Percentiles rank a stretch among this genome's conserved stretches.
Conservation (phyloP, 208 protist species). For the Trichomonas gallinae region DNA sequence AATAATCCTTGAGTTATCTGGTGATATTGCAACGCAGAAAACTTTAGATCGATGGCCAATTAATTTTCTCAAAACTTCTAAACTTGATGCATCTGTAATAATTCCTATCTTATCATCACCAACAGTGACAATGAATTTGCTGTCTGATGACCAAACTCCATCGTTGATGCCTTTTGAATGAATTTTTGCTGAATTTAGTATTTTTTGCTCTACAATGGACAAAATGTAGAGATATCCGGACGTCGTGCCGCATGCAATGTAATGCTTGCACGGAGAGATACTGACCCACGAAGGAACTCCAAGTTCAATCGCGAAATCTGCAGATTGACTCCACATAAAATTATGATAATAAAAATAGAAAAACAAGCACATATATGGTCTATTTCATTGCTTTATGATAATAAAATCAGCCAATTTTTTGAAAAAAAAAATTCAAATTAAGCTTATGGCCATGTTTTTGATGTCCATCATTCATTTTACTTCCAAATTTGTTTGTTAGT, state of each 20-base stretch:
- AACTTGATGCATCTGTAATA: not conserved
- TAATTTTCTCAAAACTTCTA: not conserved
- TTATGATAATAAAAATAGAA: too few species aligned
- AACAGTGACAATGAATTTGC: not conserved
- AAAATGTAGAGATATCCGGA: not conserved
- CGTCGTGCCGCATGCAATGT: not conserved
- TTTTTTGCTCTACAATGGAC: not conserved
- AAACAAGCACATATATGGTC: too few species aligned
- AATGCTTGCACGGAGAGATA: not conserved
- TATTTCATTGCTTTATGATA: too few species aligned
- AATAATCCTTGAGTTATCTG: not conserved
- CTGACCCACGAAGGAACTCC: not conserved
- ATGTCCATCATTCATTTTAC: too few species aligned
- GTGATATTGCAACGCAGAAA: not conserved
- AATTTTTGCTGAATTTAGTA: not conserved
- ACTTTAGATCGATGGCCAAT: slow-evolving; percentile 35
- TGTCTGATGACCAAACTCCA: not conserved
- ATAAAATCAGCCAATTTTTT: too few species aligned
- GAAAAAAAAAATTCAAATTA: too few species aligned
- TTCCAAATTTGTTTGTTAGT: too few species aligned
- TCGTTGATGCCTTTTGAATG: not conserved
- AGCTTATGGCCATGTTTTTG: too few species aligned
- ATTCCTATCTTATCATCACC: not conserved
- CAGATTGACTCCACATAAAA: too few species aligned
- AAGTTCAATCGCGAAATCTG: not conserved